A percentile compares a stretch with the other conserved stretches of the same genome.
phyloP scores from a whole-genome alignment of 2,329 filamentous ascomycete genomes.

The Cercospora berteroae region DNA sequence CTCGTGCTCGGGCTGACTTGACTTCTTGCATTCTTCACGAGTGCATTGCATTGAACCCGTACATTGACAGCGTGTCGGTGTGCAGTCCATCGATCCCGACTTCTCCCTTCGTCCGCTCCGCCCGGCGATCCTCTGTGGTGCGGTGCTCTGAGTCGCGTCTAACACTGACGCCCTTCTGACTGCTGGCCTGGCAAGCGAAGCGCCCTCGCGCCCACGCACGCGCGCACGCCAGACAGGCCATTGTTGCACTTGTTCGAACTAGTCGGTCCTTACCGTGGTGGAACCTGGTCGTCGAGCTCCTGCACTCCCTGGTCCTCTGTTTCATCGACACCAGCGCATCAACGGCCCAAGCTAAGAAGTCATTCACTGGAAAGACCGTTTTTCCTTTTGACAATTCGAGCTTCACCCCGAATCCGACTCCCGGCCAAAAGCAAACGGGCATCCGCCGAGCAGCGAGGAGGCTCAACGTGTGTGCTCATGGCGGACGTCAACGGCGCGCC shows the following conservation, averaged over 20 bases:
- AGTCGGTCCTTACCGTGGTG: conserved; percentile 21
- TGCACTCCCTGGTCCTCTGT: background rate
- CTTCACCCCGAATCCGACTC: background rate
- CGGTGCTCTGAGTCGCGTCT: background rate
- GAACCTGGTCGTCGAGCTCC: conserved; percentile 14
- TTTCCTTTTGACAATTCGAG: background rate
- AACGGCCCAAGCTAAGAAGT: background rate
- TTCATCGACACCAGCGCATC: conserved; percentile 5
- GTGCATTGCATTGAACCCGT: background rate
- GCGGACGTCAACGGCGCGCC: conserved; percentile 15
- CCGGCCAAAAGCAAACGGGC: background rate
- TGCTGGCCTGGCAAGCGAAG: background rate
- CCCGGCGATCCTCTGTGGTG: background rate
- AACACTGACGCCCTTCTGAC: background rate
- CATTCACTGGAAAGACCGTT: background rate
- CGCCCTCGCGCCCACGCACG: background rate
- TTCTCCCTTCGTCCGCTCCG: background rate
- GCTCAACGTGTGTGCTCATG: conserved; percentile 6
- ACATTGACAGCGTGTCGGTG: background rate
- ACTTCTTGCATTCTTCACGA: background rate
- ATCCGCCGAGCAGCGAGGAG: background rate
- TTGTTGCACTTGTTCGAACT: conserved; percentile 11
- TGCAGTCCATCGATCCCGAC: background rate
- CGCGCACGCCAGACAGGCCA: conserved; percentile 7
- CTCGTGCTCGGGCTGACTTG: background rate